Evolutionary conservation across 129 eudicot genomes (phyloP).

Genomic region (Flaveria bidentis): DNA sequence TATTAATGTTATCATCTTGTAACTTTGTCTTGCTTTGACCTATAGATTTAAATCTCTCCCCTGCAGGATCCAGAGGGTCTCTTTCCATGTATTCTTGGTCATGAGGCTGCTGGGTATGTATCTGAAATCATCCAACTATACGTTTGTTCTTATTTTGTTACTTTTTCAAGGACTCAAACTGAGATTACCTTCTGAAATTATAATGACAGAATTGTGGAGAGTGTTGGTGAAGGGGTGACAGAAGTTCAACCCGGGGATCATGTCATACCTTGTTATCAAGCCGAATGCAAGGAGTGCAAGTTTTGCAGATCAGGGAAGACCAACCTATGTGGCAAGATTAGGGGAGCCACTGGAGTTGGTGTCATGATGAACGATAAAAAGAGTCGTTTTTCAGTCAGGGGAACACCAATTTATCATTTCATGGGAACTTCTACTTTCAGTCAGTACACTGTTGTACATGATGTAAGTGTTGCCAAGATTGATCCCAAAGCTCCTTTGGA

Average conservation of each 20-base stretch:
- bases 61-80: slow-evolving; percentile 98
- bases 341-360: slow-evolving; percentile 97
- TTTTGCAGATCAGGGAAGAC: slow-evolving; percentile 98
- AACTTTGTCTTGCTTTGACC: background rate
- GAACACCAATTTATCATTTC: slow-evolving; percentile 94
- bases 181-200: background rate
- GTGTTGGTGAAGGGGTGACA: slow-evolving; percentile 99
- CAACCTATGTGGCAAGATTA: slow-evolving; percentile 97
- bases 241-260: slow-evolving; percentile 98
- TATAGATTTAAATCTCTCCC: background rate
- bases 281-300: slow-evolving; percentile 96
- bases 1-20: background rate
- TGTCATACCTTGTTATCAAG: slow-evolving; percentile 99
- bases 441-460: slow-evolving; percentile 98
- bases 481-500: slow-evolving; percentile 89
- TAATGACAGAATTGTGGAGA: slow-evolving; percentile 69
- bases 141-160: background rate
- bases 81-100: slow-evolving; percentile 98
- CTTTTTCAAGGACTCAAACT: background rate
- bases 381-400: slow-evolving; percentile 91
- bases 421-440: slow-evolving; percentile 99
- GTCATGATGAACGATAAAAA: slow-evolving; percentile 95
- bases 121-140: background rate
- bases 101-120: slow-evolving; percentile 97
- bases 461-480: slow-evolving; percentile 96